Evolutionary conservation across 73 alveolate genomes (phyloP).

Genomic region (Stentor coeruleus): DNA sequence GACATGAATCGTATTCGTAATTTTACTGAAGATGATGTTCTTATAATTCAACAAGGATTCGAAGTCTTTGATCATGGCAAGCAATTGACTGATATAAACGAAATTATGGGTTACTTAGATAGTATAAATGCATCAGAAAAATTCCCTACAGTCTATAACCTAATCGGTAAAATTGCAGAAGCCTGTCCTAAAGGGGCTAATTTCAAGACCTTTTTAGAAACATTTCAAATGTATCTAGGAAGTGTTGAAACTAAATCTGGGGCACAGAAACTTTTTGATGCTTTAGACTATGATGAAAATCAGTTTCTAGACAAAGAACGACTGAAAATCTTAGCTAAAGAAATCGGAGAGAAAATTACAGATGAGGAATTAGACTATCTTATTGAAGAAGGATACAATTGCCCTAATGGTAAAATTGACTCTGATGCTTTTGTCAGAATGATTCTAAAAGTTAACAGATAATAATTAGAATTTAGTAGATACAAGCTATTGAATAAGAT

Average conservation of each 20-base stretch:
- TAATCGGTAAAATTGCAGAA: conserved; percentile 39
- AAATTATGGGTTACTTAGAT: conserved; percentile 26
- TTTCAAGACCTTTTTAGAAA: conserved; percentile 63
- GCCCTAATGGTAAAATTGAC: conserved; percentile 61
- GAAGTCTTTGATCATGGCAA: conserved; percentile 40
- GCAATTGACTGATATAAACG: conserved; percentile 33
- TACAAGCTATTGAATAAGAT: too few species aligned
- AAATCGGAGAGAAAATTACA: conserved; percentile 49
- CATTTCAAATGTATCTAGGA: conserved; percentile 36
- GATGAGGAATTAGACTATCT: conserved; percentile 57
- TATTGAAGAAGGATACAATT: conserved; percentile 46
- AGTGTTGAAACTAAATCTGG: conserved; percentile 47
- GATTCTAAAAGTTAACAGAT: background rate
- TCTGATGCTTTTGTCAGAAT: conserved; percentile 51
- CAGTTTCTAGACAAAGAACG: conserved; percentile 42
- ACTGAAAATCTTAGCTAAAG: conserved; percentile 43
- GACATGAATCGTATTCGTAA: conserved; percentile 27
- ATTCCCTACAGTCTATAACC: conserved; percentile 34
- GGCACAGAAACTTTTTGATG: conserved; percentile 44
- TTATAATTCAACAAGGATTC: conserved; percentile 46
- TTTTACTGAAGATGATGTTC: conserved; percentile 66
- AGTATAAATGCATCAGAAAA: conserved; percentile 42
- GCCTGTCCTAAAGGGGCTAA: conserved; percentile 41
- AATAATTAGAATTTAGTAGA: background rate
- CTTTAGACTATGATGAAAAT: conserved; percentile 53